Evolutionary conservation across 2,329 filamentous ascomycete genomes (phyloP).

Genomic region (Aspergillus sergii): DNA sequence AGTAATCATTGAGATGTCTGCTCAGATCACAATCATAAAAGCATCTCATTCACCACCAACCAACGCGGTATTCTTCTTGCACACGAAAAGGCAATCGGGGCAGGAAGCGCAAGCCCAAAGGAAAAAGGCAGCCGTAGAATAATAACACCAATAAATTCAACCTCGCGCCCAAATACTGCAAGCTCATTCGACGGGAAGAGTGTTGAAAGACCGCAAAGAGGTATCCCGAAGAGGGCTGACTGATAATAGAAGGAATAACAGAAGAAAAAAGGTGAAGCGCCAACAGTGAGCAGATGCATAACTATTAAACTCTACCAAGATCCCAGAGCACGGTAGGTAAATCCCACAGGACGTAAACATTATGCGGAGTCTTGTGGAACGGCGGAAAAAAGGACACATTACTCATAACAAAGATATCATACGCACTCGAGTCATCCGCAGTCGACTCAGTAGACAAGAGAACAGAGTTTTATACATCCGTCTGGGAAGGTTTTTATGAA

Average conservation of each 20-base stretch:
- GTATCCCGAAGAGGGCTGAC: not conserved
- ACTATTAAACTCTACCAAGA: slow-evolving; percentile 7
- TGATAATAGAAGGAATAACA: not conserved
- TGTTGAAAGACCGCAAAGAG: not conserved
- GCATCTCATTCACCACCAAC: not conserved
- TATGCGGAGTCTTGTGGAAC: not conserved
- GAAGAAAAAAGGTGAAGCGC: not conserved
- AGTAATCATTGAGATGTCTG: not conserved
- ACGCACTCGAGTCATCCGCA: slow-evolving; percentile 2
- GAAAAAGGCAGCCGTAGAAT: not conserved
- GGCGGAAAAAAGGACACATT: slow-evolving; percentile 16
- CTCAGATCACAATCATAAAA: not conserved
- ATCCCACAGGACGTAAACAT: not conserved
- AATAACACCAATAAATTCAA: not conserved
- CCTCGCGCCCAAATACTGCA: not conserved
- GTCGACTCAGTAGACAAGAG: not conserved
- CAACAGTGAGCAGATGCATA: slow-evolving; percentile 2
- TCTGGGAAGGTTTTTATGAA: not conserved
- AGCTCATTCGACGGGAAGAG: not conserved
- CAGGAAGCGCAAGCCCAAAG: not conserved
- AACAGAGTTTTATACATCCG: not conserved
- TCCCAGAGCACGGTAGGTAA: not conserved
- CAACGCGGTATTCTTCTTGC: not conserved
- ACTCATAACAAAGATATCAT: slow-evolving; percentile 22
- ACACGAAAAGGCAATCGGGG: not conserved